Conservation (phyloP, 768 basidiomycete genomes). For the Tulasnella sp. region DNA sequence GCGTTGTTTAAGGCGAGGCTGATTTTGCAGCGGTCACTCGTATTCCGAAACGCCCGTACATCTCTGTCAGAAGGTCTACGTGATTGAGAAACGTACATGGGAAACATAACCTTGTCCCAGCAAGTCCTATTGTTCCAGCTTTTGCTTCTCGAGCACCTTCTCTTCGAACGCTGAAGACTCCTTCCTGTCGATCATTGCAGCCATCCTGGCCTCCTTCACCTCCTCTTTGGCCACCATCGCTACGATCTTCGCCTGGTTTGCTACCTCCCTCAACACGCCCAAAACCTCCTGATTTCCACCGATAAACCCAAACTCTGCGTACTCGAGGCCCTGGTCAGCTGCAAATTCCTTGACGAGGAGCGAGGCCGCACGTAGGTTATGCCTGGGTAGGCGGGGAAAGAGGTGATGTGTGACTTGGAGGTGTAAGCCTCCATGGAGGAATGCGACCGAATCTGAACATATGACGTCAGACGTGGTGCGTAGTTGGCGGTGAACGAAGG, state of each 20-base stretch:
- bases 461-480: constrained; percentile 96
- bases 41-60: too few relatives aligned
- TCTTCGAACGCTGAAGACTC: too few relatives aligned
- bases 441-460: constrained; percentile 71
- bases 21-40: too few relatives aligned
- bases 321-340: constrained; percentile 69
- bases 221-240: constrained; percentile 72
- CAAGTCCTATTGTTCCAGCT: too few relatives aligned
- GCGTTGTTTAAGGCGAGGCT: too few relatives aligned
- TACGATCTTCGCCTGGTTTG: constrained; percentile 76
- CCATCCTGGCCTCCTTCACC: constrained; percentile 26
- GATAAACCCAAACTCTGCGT: constrained; percentile 85
- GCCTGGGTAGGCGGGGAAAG: constrained; percentile 89
- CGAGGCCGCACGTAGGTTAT: constrained; percentile 80
- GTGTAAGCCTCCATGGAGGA: constrained; percentile 94
- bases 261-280: constrained; percentile 72
- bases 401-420: constrained; percentile 96
- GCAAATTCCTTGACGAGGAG: constrained; percentile 80
- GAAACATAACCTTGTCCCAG: too few relatives aligned
- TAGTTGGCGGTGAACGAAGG: constrained; percentile 86
- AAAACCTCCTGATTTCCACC: constrained; percentile 78
- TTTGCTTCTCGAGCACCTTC: too few relatives aligned
- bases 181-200: too few relatives aligned
- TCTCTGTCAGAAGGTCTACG: too few relatives aligned
- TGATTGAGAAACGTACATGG: too few relatives aligned